Percentiles rank a stretch among this genome's conserved stretches.
phyloP scores from a whole-genome alignment of 768 basidiomycete species.

The Boletus sensibilis region DNA sequence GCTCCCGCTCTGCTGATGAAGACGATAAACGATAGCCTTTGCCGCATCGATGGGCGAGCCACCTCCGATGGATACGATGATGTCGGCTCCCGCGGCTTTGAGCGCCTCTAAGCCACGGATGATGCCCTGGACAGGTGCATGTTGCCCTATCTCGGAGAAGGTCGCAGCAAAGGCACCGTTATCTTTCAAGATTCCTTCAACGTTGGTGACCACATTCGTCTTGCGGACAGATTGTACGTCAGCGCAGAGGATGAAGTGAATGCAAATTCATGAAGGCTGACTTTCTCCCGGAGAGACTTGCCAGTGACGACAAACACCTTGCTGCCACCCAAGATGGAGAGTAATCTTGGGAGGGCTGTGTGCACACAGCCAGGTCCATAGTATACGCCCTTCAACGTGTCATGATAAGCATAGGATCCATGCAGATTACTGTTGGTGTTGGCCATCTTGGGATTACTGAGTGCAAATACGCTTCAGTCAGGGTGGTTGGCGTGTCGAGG shows the following conservation, averaged over 20 bases:
- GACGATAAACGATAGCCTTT: slow-evolving; percentile 66
- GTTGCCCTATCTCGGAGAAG: slow-evolving; percentile 72
- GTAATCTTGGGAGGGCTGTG: slow-evolving; percentile 62
- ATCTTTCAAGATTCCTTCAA: slow-evolving; percentile 49
- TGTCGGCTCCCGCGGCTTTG: slow-evolving; percentile 57
- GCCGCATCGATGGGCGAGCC: slow-evolving; percentile 80
- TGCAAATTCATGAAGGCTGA: slow-evolving; percentile 3
- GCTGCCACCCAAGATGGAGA: slow-evolving; percentile 51
- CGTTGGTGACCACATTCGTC: slow-evolving; percentile 26
- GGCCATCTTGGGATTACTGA: slow-evolving; percentile 7
- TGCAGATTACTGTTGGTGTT: slow-evolving; percentile 12
- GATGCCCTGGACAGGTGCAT: slow-evolving; percentile 68
- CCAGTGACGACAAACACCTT: slow-evolving; percentile 75
- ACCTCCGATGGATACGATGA: slow-evolving; percentile 73
- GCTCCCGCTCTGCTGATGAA: slow-evolving; percentile 56
- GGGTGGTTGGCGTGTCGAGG: not conserved
- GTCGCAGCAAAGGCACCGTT: slow-evolving; percentile 61
- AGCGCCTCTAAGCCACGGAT: slow-evolving; percentile 53
- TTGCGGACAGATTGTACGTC: slow-evolving; percentile 14
- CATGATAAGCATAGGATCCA: slow-evolving; percentile 67
- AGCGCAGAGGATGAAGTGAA: not conserved
- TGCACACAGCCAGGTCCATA: slow-evolving; percentile 70
- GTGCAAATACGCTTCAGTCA: not conserved
- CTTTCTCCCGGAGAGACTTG: slow-evolving; percentile 65
- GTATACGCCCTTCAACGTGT: slow-evolving; percentile 64